phyloP scores from a whole-genome alignment of 108 stramenopile genomes.

The Stephanodiscus minutulus region DNA sequence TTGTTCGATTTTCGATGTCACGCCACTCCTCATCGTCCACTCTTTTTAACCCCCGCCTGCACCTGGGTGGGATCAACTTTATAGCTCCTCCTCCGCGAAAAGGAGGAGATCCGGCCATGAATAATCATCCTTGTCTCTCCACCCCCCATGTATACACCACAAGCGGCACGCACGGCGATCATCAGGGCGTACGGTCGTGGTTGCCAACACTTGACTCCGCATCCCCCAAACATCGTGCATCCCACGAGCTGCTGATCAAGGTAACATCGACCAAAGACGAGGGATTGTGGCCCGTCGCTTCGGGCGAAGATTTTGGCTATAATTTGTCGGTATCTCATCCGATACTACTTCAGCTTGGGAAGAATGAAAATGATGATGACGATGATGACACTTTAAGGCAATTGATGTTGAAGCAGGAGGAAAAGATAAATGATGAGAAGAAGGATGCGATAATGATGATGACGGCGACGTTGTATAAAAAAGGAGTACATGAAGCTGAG shows the following conservation, averaged over 20 bases:
- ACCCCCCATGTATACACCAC: slow-evolving; percentile 84
- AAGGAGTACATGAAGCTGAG: slow-evolving; percentile 28
- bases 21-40: not conserved
- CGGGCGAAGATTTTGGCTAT: slow-evolving; percentile 79
- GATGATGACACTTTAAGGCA: slow-evolving; percentile 17
- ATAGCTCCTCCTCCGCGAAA: slow-evolving; percentile 20
- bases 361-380: not conserved
- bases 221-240: slow-evolving; percentile 61
- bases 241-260: slow-evolving; percentile 64
- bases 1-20: slow-evolving; percentile 39
- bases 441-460: not conserved
- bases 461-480: slow-evolving; percentile 6
- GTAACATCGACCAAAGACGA: slow-evolving; percentile 66
- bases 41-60: slow-evolving; percentile 30
- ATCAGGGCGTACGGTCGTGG: slow-evolving; percentile 84
- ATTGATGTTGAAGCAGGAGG: slow-evolving; percentile 9
- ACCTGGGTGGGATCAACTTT: slow-evolving; percentile 47
- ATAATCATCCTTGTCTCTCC: slow-evolving; percentile 35
- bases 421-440: slow-evolving; percentile 3
- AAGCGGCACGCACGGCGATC: slow-evolving; percentile 74
- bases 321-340: slow-evolving; percentile 62
- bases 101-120: slow-evolving; percentile 51
- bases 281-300: slow-evolving; percentile 63
- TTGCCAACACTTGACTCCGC: slow-evolving; percentile 85
- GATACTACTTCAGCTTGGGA: slow-evolving; percentile 17